Percentiles rank a stretch among this genome's conserved stretches.
These are phyloP conservation scores for Globisporangium apiculatum DNA, from an alignment of 352 stramenopile species.

Conservation along the genomic window DNA sequence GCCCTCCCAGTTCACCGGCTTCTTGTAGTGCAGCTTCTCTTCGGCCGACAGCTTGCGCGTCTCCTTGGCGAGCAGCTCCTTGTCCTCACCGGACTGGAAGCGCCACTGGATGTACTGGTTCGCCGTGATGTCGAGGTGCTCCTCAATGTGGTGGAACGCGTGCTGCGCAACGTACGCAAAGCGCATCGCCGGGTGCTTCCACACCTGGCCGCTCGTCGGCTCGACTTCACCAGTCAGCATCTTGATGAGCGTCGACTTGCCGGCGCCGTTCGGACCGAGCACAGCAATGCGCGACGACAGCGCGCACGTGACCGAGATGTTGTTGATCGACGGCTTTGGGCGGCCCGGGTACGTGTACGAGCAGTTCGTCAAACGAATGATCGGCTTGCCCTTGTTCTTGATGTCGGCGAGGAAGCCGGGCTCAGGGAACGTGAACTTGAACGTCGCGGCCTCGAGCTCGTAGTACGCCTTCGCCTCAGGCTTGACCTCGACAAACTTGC, in stretches of 20 bases:
- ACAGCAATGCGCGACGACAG: slow-evolving; percentile 76
- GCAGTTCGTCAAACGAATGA: slow-evolving; percentile 85
- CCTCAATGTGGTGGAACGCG: slow-evolving; percentile 97
- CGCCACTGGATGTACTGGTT: slow-evolving; percentile 97
- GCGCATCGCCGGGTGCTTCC: slow-evolving; percentile 86
- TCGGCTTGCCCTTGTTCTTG: slow-evolving; percentile 89
- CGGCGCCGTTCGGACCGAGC: slow-evolving; percentile 89
- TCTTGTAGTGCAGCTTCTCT: slow-evolving; percentile 93
- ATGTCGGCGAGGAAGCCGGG: slow-evolving; percentile 86
- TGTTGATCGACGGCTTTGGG: slow-evolving; percentile 77
- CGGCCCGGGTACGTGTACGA: slow-evolving; percentile 79
- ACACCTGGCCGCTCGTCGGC: slow-evolving; percentile 60
- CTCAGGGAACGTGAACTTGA: slow-evolving; percentile 86
- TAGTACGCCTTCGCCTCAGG: slow-evolving; percentile 88
- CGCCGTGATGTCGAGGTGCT: slow-evolving; percentile 93
- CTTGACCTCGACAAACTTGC: slow-evolving; percentile 80
- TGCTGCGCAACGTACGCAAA: slow-evolving; percentile 97
- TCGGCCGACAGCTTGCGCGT: slow-evolving; percentile 86
- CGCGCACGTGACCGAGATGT: slow-evolving; percentile 73
- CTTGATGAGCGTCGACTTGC: slow-evolving; percentile 97
- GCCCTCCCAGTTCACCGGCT: slow-evolving; percentile 91
- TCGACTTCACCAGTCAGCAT: slow-evolving; percentile 86
- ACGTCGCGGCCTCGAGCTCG: slow-evolving; percentile 75
- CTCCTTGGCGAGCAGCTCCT: slow-evolving; percentile 90
- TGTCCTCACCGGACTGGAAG: slow-evolving; percentile 91